Evolutionary conservation across 225 moss, liverwort and hornwort species (phyloP).

Genomic region (Climacium dendroides): DNA sequence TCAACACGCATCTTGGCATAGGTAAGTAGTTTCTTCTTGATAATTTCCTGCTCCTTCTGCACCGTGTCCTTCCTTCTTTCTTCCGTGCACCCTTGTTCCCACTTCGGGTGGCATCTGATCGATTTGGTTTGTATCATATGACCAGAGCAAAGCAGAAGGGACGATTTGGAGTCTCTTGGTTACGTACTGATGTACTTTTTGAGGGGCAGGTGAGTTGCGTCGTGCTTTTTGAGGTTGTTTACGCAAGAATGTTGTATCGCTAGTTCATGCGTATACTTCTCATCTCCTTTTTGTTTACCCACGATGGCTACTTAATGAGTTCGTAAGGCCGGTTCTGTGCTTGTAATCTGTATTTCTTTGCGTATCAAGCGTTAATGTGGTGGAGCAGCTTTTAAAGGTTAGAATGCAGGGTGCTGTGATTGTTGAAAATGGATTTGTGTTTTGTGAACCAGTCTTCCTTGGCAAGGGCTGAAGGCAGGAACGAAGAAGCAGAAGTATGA

Average conservation of each 20-base stretch:
- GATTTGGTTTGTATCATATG: background rate
- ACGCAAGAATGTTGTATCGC: background rate
- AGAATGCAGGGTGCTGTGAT: background rate
- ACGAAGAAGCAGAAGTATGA: conserved; percentile 97
- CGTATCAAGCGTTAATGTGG: background rate
- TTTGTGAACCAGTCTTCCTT: conserved; percentile 59
- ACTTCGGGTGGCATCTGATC: background rate
- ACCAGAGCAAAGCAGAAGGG: conserved; percentile 95
- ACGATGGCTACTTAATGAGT: background rate
- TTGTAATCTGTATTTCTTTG: background rate
- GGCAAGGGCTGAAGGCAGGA: conserved; percentile 94
- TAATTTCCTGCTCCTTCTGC: background rate
- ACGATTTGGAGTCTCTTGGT: conserved; percentile 91
- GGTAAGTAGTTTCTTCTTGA: conserved; percentile 19
- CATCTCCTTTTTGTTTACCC: too few species aligned
- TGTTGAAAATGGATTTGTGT: background rate
- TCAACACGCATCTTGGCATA: conserved; percentile 89
- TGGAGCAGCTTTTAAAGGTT: background rate
- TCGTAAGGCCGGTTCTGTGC: background rate
- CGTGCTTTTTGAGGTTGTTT: background rate
- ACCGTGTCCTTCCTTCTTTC: background rate
- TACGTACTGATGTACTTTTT: conserved; percentile 94
- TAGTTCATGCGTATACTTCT: background rate
- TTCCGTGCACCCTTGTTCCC: background rate
- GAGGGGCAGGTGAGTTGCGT: conserved; percentile 68